A percentile compares a stretch with the other conserved stretches of the same genome.
phyloP scores from a whole-genome alignment of 1,139 yeast genomes.

The Yamadazyma spencermartinsiae region DNA sequence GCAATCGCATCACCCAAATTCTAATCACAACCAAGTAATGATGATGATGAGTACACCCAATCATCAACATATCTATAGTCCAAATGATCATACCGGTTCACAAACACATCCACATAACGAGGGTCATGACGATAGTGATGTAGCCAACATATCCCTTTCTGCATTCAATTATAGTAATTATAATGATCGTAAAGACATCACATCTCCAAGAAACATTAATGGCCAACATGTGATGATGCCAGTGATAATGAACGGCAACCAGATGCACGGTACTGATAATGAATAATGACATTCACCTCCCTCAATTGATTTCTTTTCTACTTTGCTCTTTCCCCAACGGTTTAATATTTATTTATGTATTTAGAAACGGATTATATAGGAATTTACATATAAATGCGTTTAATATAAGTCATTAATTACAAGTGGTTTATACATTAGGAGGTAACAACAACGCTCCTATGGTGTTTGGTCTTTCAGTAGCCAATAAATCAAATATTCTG shows the following conservation, averaged over 20 bases:
- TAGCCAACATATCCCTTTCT: constrained; percentile 15
- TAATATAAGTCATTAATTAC: no score
- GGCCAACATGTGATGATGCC: constrained; percentile 9
- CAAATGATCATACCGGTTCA: constrained; percentile 1
- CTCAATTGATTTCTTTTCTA: background rate
- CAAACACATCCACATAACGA: constrained; percentile 2
- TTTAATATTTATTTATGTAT: background rate
- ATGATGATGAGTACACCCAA: constrained; percentile 51
- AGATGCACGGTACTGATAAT: constrained; percentile 5
- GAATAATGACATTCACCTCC: constrained; percentile 9
- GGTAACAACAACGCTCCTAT: constrained; percentile 73
- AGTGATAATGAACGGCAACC: constrained; percentile 5
- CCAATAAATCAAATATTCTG: constrained; percentile 67
- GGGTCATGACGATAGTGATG: constrained; percentile 12
- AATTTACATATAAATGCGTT: constrained; percentile 5
- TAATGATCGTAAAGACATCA: constrained; percentile 8
- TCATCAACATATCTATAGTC: constrained; percentile 27
- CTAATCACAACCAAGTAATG: constrained; percentile 20
- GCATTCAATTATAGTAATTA: constrained; percentile 14
- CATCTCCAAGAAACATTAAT: constrained; percentile 7
- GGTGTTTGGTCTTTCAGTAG: constrained; percentile 75
- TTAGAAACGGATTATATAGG: background rate
- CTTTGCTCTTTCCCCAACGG: background rate
- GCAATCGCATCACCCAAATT: constrained; percentile 10
- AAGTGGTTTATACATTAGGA: constrained; percentile 50